Base-by-base conservation (phyloP, 2,329 filamentous ascomycete species). In the Neonectria coccinea region DNA sequence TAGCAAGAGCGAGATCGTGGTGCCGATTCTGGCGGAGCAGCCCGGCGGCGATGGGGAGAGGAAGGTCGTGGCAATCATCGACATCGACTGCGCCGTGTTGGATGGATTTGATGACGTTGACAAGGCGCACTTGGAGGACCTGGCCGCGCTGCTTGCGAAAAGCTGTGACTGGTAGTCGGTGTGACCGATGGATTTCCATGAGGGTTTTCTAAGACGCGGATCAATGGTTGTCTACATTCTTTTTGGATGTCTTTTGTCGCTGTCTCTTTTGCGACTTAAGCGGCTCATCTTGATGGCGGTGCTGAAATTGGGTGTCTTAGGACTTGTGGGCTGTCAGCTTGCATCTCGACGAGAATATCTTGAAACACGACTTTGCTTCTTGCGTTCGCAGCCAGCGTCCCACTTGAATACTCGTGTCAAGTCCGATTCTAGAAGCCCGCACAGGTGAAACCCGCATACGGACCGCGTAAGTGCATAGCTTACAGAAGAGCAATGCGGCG, bases 1-100 rank as follows among this genome's bases (percentile, higher is more conserved):
- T 62, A 92, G 88, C 73, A 87, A 83, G 80, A 94, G 92, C 75
- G 92, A 96, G 82, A 90, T 96, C 75, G 92, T 96, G 18, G 92
- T 95, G 53, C 92, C 92, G 2, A 86, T 95, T 66, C 68, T 91
- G 5, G 74, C 74, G 16, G 69, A 73, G 20, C 68, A 70, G 56
- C 47, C 27, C 9, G 10, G 48, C 16, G 48, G 11, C n/a, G 72
- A 74, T 47, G 77, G 72, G 55, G 62, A 74, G 25, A 68, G 70
- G 48, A 81, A 86, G 80, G 80, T 91, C 6, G 89, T 92, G 22
- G 92, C 89, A 2, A 92, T 95, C 67, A 92, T 96, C 64, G 92
- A 96, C 73, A 83, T 95, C 25, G 92, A 96, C 77, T 95, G 92
- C 74, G 87, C 89, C 1, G 87, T 85, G 39, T 69, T 85, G 56